Conservation (phyloP, 441 rosid genomes). For the Oxalis stricta region DNA sequence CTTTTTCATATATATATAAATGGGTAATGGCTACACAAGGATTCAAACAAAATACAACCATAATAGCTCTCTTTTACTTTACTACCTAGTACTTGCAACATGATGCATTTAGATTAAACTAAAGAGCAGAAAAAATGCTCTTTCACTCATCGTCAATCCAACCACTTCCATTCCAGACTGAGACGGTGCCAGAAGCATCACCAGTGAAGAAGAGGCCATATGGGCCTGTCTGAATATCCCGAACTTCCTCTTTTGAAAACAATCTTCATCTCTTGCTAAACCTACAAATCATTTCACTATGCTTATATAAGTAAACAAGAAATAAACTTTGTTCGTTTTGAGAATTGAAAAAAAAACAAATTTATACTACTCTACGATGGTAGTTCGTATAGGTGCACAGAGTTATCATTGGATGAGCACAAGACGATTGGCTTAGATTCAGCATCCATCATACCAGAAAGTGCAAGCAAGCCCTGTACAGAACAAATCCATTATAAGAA, state of each 20-base stretch:
- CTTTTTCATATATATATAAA: too few relatives aligned
- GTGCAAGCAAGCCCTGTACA: constrained; percentile 17
- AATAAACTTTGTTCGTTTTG: too few relatives aligned
- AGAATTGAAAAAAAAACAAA: not conserved
- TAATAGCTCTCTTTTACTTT: too few relatives aligned
- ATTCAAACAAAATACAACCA: too few relatives aligned
- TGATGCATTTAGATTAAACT: too few relatives aligned
- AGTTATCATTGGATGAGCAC: constrained; percentile 16
- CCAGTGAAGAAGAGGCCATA: constrained; percentile 9
- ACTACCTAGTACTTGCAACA: too few relatives aligned
- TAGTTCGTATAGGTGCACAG: constrained; percentile 14
- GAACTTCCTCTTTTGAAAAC: constrained; percentile 4
- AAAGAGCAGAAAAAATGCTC: too few relatives aligned
- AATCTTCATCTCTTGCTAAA: constrained; percentile 9
- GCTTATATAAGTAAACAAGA: not conserved
- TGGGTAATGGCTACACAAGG: too few relatives aligned
- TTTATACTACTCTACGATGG: constrained; percentile 18
- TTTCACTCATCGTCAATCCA: too few relatives aligned
- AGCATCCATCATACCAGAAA: constrained; percentile 19
- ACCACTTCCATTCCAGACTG: constrained; percentile 16
- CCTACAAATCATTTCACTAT: not conserved
- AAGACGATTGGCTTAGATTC: constrained; percentile 23
- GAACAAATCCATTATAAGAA: not conserved
- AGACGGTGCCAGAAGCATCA: constrained; percentile 5
- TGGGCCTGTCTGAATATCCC: not conserved